These are phyloP conservation scores for Limtongia smithiae DNA, from an alignment of 805 yeast species.

Conservation along the genomic window DNA sequence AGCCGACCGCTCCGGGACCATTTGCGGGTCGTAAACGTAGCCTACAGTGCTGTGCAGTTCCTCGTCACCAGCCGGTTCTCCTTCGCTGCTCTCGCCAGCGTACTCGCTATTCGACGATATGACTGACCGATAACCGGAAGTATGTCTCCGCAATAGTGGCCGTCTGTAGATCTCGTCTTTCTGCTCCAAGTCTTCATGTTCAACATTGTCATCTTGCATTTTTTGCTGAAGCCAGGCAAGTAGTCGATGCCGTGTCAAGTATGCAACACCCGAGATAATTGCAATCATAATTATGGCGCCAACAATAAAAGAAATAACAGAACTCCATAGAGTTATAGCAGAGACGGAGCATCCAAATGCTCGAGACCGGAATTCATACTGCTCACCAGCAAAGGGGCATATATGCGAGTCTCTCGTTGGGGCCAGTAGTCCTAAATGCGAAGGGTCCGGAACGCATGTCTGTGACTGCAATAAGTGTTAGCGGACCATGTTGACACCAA, in stretches of 20 bases:
- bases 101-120: neutral
- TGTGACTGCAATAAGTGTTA: constrained; percentile 7
- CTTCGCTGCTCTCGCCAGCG: neutral
- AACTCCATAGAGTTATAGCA: constrained; percentile 17
- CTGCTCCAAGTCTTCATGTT: neutral
- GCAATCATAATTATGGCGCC: constrained; percentile 3
- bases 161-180: too few relatives aligned
- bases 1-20: neutral
- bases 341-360: constrained; percentile 18
- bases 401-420: constrained; percentile 17
- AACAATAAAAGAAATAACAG: constrained; percentile 14
- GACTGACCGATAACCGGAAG: neutral
- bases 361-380: constrained; percentile 23
- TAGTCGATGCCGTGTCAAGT: constrained; percentile 10
- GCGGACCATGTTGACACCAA: too few relatives aligned
- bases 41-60: neutral
- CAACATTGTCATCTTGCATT: neutral
- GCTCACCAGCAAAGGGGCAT: constrained; percentile 14
- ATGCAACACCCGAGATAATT: neutral
- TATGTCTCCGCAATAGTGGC: too few relatives aligned
- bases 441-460: constrained; percentile 20
- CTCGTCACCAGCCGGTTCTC: constrained; percentile 1
- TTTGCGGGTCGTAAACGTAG: constrained; percentile 12
- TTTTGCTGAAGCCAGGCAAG: constrained; percentile 4
- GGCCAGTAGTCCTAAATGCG: constrained; percentile 17